These are phyloP conservation scores for Corylus heterophylla DNA, from an alignment of 306 rosid species.

Conservation along the genomic window DNA sequence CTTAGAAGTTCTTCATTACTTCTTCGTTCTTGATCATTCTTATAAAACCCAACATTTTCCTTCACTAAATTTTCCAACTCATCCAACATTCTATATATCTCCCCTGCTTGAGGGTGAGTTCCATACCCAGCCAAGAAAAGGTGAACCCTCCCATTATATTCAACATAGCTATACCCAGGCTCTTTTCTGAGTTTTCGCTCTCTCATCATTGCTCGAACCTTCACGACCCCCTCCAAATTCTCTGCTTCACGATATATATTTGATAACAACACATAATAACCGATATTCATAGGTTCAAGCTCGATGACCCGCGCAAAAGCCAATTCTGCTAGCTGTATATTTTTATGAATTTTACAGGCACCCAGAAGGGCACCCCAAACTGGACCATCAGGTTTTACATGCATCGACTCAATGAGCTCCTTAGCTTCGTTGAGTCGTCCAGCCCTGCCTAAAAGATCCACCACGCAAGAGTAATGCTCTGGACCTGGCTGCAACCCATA, in stretches of 20 bases:
- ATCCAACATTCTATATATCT: slow-evolving; percentile 59
- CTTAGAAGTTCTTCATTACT: slow-evolving; percentile 36
- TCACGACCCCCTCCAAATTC: slow-evolving; percentile 60
- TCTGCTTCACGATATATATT: slow-evolving; percentile 68
- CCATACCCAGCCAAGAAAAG: slow-evolving; percentile 73
- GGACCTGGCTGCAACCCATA: slow-evolving; percentile 66
- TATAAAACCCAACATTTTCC: slow-evolving; percentile 33
- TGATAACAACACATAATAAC: slow-evolving; percentile 81
- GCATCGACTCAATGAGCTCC: slow-evolving; percentile 60
- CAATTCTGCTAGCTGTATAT: slow-evolving; percentile 67
- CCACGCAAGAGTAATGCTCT: slow-evolving; percentile 80
- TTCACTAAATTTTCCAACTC: slow-evolving; percentile 57
- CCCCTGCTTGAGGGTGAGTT: slow-evolving; percentile 49
- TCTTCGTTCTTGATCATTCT: slow-evolving; percentile 32
- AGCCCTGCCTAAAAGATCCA: slow-evolving; percentile 89
- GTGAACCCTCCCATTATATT: slow-evolving; percentile 63
- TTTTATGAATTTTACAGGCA: slow-evolving; percentile 83
- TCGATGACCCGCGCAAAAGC: slow-evolving; percentile 63
- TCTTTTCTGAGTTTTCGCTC: slow-evolving; percentile 67
- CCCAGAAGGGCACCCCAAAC: slow-evolving; percentile 94
- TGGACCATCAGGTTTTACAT: slow-evolving; percentile 76
- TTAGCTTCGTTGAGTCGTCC: slow-evolving; percentile 73
- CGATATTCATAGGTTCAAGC: slow-evolving; percentile 72
- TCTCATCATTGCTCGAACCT: slow-evolving; percentile 77
- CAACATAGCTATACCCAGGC: slow-evolving; percentile 80